phyloP scores from a whole-genome alignment of 495 filamentous ascomycete genomes.

The Darksidea phi region DNA sequence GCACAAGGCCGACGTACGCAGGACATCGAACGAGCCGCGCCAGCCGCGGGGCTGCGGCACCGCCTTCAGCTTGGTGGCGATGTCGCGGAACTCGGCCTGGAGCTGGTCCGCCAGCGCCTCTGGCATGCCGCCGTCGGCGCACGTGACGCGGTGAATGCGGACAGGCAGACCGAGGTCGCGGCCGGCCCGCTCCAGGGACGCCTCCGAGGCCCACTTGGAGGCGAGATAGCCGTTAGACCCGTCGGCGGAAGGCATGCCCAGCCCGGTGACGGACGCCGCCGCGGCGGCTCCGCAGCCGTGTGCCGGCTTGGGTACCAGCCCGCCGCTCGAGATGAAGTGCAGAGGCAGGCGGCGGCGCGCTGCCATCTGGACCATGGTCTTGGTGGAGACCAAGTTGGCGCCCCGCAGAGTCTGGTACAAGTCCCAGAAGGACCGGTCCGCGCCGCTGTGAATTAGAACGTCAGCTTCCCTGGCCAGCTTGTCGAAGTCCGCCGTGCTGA shows the following conservation, averaged over 20 bases:
- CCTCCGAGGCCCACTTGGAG: not conserved
- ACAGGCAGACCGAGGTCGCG: not conserved
- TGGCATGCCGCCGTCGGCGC: no score
- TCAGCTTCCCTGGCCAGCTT: not conserved
- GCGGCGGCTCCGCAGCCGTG: not conserved
- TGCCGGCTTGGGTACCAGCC: not conserved
- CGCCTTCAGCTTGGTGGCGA: no score
- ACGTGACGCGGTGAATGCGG: not conserved
- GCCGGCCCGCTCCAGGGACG: not conserved
- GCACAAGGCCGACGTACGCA: no score
- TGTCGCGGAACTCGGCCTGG: no score
- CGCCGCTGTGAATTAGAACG: not conserved
- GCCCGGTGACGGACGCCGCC: not conserved
- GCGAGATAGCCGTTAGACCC: not conserved
- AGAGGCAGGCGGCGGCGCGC: not conserved
- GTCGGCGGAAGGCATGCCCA: not conserved
- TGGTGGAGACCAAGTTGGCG: not conserved
- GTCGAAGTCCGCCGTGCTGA: not conserved
- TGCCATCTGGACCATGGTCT: not conserved
- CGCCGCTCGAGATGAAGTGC: not conserved
- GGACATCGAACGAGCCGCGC: no score
- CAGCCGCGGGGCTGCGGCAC: no score
- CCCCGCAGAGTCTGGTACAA: not conserved
- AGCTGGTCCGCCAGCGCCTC: no score
- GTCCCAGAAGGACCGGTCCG: not conserved